Evolutionary conservation across 768 basidiomycete species (phyloP), one percentile per base, ranked within the genome.

Genomic region (Arthromyces matolae): DNA sequence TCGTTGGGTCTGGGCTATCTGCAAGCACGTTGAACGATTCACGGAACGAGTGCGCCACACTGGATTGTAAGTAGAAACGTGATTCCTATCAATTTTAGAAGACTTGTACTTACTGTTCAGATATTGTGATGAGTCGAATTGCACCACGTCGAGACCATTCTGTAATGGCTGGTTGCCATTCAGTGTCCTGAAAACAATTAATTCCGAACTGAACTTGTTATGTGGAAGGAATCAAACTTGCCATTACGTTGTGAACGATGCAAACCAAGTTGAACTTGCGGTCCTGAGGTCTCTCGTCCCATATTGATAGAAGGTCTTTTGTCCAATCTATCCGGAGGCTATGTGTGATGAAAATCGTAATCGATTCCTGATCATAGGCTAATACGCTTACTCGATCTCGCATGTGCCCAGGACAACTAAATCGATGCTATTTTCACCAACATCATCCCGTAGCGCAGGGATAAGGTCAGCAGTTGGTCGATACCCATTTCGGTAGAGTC

Each of bases 251-350:
- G 46, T 75, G 73, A 0, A 72, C 70, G 23, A 70, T 65, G 57
- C 72, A 75, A n/a, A 69, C 65, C 27, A 73, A 51, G 40, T 66
- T 60, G 55, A 75, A 75, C 50, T 73, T 75, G 45, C 66, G 64
- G 14, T 54, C 57, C 2, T 47, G 50, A 16, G 62, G 59, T 14
- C 70, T 63, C n/a, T 56, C 53, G 49, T 71, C 68, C 70, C 71
- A 73, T 7, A 63, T 65, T 13, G 56, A 54, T 18, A 68, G 45
- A 18, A 72, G 60, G 9, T 56, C 59, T 16, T 60, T 51, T 6
- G 55, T 55, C 61, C 62, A 54, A 14, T 61, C 49, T 12, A 45
- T 45, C 23, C 68, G 57, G 25, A 64, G 50, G 37, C 64, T 64
- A 25, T 13, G 16, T n/a, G 24, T 32, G 10, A 20, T 8, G 31